These are phyloP conservation scores for Gossypium sturtianum DNA, from an alignment of 345 rosid genomes.

Conservation along the genomic window DNA sequence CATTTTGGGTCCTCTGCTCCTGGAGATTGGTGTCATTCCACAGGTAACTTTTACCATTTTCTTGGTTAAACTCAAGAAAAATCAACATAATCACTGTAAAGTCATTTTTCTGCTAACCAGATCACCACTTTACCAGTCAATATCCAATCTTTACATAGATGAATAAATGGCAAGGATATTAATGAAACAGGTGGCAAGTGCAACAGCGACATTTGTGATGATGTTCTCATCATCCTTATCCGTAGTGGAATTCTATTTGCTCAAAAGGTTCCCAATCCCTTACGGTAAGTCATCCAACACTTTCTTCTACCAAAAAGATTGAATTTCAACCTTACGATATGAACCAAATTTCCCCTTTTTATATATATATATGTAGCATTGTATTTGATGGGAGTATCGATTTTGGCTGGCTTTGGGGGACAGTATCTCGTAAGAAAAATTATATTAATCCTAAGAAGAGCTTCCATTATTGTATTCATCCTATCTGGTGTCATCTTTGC, in stretches of 20 bases:
- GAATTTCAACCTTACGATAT: background rate
- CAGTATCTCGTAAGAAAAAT: constrained; percentile 66
- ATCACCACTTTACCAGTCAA: background rate
- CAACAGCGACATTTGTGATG: constrained; percentile 97
- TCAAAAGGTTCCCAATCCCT: constrained; percentile 91
- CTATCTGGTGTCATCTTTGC: constrained; percentile 83
- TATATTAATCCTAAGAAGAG: constrained; percentile 46
- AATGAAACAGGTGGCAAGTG: constrained; percentile 71
- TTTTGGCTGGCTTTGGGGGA: constrained; percentile 88
- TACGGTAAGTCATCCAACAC: constrained; percentile 39
- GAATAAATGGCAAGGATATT: background rate
- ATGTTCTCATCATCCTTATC: constrained; percentile 94
- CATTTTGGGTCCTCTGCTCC: constrained; percentile 84
- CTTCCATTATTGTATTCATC: constrained; percentile 65
- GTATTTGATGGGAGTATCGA: constrained; percentile 55
- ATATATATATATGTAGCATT: constrained; percentile 33
- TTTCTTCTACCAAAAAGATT: background rate
- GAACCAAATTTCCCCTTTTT: background rate
- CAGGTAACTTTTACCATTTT: constrained; percentile 36
- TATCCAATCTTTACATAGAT: background rate
- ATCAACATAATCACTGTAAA: background rate
- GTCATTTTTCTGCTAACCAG: background rate
- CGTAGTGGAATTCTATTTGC: constrained; percentile 88
- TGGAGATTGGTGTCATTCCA: constrained; percentile 95
- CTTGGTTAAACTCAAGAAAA: background rate